Percentiles rank a stretch among this genome's conserved stretches.
Evolutionary conservation across 140 eudicot species (phyloP).

Genomic region (Flaveria floridana): DNA sequence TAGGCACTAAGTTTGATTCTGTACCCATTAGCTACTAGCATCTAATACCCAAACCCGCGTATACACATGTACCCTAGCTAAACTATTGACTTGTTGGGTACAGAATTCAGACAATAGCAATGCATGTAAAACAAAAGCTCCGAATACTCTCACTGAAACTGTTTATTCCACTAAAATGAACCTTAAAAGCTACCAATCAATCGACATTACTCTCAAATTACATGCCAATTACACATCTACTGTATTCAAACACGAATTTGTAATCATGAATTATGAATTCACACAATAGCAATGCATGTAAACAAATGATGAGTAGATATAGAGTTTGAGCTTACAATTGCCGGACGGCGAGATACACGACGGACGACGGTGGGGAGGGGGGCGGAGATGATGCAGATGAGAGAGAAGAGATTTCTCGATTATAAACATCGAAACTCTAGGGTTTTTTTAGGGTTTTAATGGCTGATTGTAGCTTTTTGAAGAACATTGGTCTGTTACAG

Average conservation of each 20-base stretch:
- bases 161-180: not conserved
- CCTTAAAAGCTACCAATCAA: not conserved
- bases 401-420: conserved; percentile 36
- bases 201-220: conserved; percentile 16
- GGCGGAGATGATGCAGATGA: conserved; percentile 36
- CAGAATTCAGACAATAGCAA: no score
- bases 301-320: not conserved
- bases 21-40: not conserved
- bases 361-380: conserved; percentile 31
- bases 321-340: conserved; percentile 29
- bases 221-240: not conserved
- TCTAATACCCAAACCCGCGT: not conserved
- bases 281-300: not conserved
- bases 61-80: not conserved
- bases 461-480: conserved; percentile 16
- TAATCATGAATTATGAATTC: not conserved
- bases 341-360: conserved; percentile 18
- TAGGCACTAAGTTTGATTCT: not conserved
- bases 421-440: conserved; percentile 29
- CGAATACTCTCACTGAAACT: no score
- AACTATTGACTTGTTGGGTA: not conserved
- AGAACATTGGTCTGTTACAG: conserved; percentile 2
- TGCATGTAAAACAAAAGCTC: no score
- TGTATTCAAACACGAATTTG: not conserved
- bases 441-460: conserved; percentile 27